These are phyloP conservation scores for Lachancea sp. DNA, from an alignment of 805 yeast species.

Conservation along the genomic window DNA sequence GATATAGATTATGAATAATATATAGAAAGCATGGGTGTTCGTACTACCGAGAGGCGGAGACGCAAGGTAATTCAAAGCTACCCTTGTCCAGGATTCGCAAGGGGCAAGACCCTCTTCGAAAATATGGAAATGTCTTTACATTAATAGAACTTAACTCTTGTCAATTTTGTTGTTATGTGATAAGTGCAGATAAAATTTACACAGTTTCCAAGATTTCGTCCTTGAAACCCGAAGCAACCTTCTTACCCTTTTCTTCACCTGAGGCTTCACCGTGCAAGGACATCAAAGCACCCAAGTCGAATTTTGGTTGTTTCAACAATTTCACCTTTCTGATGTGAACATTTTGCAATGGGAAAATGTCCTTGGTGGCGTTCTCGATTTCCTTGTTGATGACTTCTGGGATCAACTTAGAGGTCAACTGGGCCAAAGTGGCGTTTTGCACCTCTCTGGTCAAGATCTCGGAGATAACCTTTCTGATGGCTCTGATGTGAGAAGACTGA, in stretches of 20 bases:
- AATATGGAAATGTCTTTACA: background rate
- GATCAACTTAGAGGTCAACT: slow-evolving; percentile 92
- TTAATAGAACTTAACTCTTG: background rate
- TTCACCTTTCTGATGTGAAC: slow-evolving; percentile 98
- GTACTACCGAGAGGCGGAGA: no score
- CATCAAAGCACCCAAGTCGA: slow-evolving; percentile 93
- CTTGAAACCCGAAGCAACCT: slow-evolving; percentile 91
- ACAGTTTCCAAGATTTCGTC: slow-evolving; percentile 98
- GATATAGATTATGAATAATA: background rate
- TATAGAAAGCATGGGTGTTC: no score
- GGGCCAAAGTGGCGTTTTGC: slow-evolving; percentile 88
- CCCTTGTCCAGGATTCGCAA: no score
- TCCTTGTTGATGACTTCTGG: slow-evolving; percentile 99
- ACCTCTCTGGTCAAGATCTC: slow-evolving; percentile 97
- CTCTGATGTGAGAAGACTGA: slow-evolving; percentile 95
- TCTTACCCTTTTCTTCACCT: slow-evolving; percentile 96
- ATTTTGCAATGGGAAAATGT: slow-evolving; percentile 96
- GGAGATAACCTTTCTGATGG: slow-evolving; percentile 92
- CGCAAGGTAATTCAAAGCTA: no score
- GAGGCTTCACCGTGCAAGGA: slow-evolving; percentile 96
- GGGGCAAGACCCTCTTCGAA: no score
- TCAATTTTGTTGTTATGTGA: slow-evolving; percentile 5
- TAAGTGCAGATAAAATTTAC: slow-evolving; percentile 39
- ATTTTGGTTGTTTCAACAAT: slow-evolving; percentile 97
- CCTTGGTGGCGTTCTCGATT: slow-evolving; percentile 91